These are phyloP conservation scores for Dactylellina leptospora DNA, from an alignment of 2,329 filamentous ascomycete genomes.

Conservation along the genomic window DNA sequence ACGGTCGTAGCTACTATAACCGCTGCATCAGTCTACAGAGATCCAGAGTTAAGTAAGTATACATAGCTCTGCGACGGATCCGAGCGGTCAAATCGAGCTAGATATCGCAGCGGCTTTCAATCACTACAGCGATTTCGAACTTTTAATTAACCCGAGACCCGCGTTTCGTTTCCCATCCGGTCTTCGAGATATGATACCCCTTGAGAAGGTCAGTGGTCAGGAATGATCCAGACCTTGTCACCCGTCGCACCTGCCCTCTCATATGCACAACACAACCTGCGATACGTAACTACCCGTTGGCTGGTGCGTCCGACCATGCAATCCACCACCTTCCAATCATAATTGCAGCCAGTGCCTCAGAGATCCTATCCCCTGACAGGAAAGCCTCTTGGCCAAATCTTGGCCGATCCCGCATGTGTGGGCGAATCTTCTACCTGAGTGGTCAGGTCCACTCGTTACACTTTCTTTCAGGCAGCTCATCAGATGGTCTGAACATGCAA, in stretches of 20 bases:
- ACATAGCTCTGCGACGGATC: too few species aligned
- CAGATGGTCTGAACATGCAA: constrained; percentile 19
- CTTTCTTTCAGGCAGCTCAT: constrained; percentile 45
- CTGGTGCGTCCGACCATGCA: neutral
- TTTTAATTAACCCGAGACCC: neutral
- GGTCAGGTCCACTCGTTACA: constrained; percentile 46
- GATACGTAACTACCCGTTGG: constrained; percentile 5
- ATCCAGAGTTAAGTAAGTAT: too few species aligned
- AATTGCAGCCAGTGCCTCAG: neutral
- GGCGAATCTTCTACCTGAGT: constrained; percentile 44
- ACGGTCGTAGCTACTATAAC: too few species aligned
- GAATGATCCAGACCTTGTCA: neutral
- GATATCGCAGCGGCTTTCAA: too few species aligned
- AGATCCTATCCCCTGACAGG: constrained; percentile 31
- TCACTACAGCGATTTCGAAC: too few species aligned
- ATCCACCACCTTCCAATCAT: constrained; percentile 34
- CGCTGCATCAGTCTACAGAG: too few species aligned
- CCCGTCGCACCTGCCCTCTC: constrained; percentile 8
- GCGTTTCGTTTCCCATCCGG: neutral
- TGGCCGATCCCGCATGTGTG: constrained; percentile 31
- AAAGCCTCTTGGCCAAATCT: constrained; percentile 26
- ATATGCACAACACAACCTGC: constrained; percentile 7
- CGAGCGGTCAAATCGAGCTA: too few species aligned
- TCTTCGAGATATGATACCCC: neutral
- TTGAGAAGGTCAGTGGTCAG: neutral